Percentiles rank a stretch among this genome's conserved stretches.
These are phyloP conservation scores for Alternaria viburni DNA, from an alignment of 2,329 filamentous ascomycete species.

Conservation along the genomic window DNA sequence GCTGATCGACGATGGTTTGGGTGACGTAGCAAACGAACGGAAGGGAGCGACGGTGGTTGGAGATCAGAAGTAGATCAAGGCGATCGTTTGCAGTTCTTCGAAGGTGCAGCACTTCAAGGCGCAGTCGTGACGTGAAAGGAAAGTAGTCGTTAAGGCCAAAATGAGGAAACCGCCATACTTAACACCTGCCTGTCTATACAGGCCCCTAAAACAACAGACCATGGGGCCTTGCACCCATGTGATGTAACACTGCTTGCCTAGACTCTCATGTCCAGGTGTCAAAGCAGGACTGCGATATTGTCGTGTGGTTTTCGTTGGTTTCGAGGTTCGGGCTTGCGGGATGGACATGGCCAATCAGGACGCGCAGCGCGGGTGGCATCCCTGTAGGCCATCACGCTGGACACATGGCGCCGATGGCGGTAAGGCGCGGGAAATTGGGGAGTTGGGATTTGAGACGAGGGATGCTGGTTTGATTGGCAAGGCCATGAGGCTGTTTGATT, in stretches of 20 bases:
- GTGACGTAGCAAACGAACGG: neutral
- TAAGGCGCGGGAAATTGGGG: slow-evolving; percentile 23
- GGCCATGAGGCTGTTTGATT: neutral
- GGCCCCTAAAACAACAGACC: slow-evolving; percentile 4
- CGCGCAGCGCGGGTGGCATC: slow-evolving; percentile 8
- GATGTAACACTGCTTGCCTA: slow-evolving; percentile 18
- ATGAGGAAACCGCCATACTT: slow-evolving; percentile 14
- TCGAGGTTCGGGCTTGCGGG: slow-evolving; percentile 14
- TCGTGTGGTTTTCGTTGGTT: slow-evolving; percentile 19
- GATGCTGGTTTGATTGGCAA: slow-evolving; percentile 3
- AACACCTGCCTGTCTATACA: slow-evolving; percentile 4
- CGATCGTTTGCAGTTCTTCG: neutral
- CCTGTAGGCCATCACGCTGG: slow-evolving; percentile 17
- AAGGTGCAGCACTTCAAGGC: slow-evolving; percentile 27
- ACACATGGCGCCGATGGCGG: slow-evolving; percentile 23
- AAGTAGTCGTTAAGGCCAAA: neutral
- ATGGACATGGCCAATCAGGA: slow-evolving; percentile 19
- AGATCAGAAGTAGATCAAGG: neutral
- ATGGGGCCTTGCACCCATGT: slow-evolving; percentile 1
- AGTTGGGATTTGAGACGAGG: slow-evolving; percentile 4
- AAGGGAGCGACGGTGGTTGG: slow-evolving; percentile 19
- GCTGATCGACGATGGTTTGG: neutral
- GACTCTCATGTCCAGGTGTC: slow-evolving; percentile 8
- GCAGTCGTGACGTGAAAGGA: slow-evolving; percentile 11
- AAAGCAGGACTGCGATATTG: slow-evolving; percentile 13